Conservation (phyloP, 1,284 basidiomycete genomes). For the Boletus sp. region DNA sequence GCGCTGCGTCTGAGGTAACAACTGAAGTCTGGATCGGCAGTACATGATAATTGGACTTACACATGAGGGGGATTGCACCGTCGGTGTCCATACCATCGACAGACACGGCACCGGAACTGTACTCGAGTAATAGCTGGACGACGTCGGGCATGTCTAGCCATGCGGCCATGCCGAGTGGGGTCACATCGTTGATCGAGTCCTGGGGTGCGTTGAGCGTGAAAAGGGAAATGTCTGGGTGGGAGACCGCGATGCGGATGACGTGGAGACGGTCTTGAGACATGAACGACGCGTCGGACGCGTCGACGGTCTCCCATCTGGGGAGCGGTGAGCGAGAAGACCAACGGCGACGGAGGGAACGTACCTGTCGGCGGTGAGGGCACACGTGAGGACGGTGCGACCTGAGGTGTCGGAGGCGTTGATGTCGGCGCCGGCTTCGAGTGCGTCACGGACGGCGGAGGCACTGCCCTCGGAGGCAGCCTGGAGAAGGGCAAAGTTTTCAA, state of each 20-base stretch:
- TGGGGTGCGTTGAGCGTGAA: conserved; percentile 72
- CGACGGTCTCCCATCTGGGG: conserved; percentile 62
- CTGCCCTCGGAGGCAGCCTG: conserved; percentile 61
- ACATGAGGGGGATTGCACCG: conserved; percentile 78
- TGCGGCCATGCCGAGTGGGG: conserved; percentile 73
- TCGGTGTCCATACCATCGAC: conserved; percentile 73
- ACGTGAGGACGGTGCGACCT: conserved; percentile 65
- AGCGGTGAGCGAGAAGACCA: conserved; percentile 2
- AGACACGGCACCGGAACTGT: conserved; percentile 59
- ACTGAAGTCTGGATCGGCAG: conserved; percentile 14
- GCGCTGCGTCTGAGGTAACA: conserved; percentile 60
- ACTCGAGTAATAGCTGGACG: conserved; percentile 61
- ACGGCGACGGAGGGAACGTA: conserved; percentile 38
- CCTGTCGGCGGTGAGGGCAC: conserved; percentile 71
- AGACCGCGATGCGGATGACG: conserved; percentile 55
- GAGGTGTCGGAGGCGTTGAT: conserved; percentile 62
- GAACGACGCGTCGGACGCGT: conserved; percentile 69
- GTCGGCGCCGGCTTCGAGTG: conserved; percentile 63
- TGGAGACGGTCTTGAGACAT: conserved; percentile 58
- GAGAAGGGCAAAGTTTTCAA: conserved; percentile 56
- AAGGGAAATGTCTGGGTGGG: conserved; percentile 59
- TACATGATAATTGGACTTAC: conserved; percentile 48
- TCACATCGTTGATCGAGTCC: conserved; percentile 65
- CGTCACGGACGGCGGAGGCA: conserved; percentile 52
- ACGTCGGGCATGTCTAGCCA: conserved; percentile 67